Evolutionary conservation across 1,284 basidiomycete species (phyloP).

Genomic region (Trametes sp.): DNA sequence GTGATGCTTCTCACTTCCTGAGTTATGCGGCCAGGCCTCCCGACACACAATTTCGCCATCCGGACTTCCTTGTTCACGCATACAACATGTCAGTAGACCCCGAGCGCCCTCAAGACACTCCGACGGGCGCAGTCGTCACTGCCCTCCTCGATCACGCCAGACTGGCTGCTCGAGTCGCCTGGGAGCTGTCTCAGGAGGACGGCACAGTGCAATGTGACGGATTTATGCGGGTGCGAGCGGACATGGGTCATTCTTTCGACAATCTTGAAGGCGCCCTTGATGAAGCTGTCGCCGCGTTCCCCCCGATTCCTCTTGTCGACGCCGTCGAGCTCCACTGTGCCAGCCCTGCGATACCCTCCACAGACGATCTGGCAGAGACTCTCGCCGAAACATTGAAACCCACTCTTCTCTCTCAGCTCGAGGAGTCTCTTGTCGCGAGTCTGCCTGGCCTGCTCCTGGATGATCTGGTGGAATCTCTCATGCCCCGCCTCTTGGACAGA

Average conservation of each 20-base stretch:
- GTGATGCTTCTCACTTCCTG: neutral
- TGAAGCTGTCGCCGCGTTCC: neutral
- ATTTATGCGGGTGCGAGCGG: neutral
- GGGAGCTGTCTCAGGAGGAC: neutral
- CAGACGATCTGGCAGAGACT: no score
- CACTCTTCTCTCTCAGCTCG: neutral
- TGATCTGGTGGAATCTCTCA: neutral
- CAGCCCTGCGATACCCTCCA: no score
- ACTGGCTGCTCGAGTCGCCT: neutral
- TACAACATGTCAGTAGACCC: neutral
- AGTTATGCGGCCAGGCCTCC: neutral
- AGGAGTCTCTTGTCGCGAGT: neutral
- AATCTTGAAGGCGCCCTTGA: neutral
- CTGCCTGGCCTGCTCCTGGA: neutral
- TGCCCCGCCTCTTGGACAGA: neutral
- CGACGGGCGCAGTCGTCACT: neutral
- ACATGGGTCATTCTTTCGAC: neutral
- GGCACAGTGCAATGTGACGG: neutral
- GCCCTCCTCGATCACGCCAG: slow-evolving; percentile 1
- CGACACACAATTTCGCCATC: neutral
- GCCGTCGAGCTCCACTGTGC: neutral
- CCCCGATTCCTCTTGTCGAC: neutral
- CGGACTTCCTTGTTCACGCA: neutral
- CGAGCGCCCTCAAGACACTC: neutral
- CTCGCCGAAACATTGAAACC: no score